Evolutionary conservation across 225 moss, liverwort and hornwort genomes (phyloP).

Genomic region (Bryum argenteum): DNA sequence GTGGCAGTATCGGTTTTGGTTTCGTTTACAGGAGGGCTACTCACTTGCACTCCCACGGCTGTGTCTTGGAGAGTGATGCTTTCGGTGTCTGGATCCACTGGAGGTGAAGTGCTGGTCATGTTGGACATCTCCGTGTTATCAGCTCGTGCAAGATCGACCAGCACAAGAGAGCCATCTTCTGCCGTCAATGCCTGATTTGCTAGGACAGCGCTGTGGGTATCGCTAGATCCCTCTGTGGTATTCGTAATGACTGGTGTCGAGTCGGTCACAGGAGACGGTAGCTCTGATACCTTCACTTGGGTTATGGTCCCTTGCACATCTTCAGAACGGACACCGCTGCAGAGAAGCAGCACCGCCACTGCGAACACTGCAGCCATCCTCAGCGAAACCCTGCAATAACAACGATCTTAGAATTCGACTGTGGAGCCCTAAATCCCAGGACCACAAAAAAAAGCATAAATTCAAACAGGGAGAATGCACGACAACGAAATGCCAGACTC

Average conservation of each 20-base stretch:
- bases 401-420: background rate
- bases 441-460: background rate
- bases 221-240: slow-evolving; percentile 9
- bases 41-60: too few relatives aligned
- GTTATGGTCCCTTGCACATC: background rate
- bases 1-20: background rate
- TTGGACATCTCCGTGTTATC: slow-evolving; percentile 3
- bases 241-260: background rate
- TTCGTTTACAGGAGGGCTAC: too few relatives aligned
- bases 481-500: too few relatives aligned
- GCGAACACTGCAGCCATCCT: slow-evolving; percentile 36
- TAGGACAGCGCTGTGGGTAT: slow-evolving; percentile 23
- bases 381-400: slow-evolving; percentile 19
- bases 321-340: background rate
- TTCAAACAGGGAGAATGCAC: too few relatives aligned
- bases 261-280: background rate
- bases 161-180: background rate
- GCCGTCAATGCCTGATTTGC: background rate
- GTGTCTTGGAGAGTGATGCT: too few relatives aligned
- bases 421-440: background rate
- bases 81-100: background rate
- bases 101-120: background rate
- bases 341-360: slow-evolving; percentile 32
- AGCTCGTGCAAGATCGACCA: slow-evolving; percentile 31
- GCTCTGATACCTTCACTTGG: background rate